Conservation (phyloP, 306 rosid genomes). For the Vicia sativa region DNA sequence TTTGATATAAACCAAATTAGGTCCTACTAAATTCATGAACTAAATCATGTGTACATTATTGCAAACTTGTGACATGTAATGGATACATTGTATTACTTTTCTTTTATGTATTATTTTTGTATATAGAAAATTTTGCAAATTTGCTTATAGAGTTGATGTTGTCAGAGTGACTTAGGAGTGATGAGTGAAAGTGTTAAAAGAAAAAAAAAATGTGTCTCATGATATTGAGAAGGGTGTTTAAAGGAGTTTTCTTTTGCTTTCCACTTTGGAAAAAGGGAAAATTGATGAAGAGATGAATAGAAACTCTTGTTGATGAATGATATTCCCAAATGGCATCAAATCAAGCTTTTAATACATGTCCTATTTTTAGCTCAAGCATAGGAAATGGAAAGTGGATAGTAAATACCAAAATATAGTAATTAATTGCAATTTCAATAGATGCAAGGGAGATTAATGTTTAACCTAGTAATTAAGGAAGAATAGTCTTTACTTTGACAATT, state of each 20-base stretch:
- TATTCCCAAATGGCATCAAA: constrained; percentile 41
- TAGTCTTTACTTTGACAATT: too few species aligned
- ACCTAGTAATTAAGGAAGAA: too few species aligned
- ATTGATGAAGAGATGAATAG: constrained; percentile 35
- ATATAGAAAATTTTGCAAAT: background rate
- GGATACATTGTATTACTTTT: constrained; percentile 8
- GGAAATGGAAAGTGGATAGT: constrained; percentile 29
- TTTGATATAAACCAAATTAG: constrained; percentile 24
- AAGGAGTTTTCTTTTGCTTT: constrained; percentile 53
- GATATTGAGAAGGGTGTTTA: constrained; percentile 40
- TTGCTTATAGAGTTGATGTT: constrained; percentile 33
- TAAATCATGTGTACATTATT: background rate
- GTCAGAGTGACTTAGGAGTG: constrained; percentile 41
- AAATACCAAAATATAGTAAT: constrained; percentile 18
- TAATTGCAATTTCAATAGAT: background rate
- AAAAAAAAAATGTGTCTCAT: constrained; percentile 35
- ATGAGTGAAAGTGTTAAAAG: constrained; percentile 30
- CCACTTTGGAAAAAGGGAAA: constrained; percentile 44
- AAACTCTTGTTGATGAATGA: constrained; percentile 41
- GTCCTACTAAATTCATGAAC: constrained; percentile 3
- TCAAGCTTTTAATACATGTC: constrained; percentile 43
- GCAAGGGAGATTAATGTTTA: background rate
- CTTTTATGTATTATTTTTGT: constrained; percentile 16
- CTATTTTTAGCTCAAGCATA: constrained; percentile 37
- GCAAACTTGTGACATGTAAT: background rate